A percentile compares a stretch with the other conserved stretches of the same genome.
These are phyloP conservation scores for Eragrostis curvula DNA, from an alignment of 176 grass and related monocot species.

Conservation along the genomic window DNA sequence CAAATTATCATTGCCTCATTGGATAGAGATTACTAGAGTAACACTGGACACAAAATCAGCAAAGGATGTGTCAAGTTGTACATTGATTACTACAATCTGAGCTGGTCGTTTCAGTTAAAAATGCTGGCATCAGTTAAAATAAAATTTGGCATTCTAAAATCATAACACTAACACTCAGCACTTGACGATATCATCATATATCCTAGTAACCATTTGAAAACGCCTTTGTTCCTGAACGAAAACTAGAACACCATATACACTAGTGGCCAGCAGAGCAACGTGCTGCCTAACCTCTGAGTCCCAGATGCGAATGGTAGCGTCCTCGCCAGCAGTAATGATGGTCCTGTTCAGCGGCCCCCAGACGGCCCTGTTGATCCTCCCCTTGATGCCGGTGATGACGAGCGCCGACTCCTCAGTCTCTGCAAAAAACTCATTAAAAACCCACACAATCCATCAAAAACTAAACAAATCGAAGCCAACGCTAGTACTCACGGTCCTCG, in stretches of 20 bases:
- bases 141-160: not conserved
- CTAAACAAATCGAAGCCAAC: not conserved
- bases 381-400: conserved; percentile 73
- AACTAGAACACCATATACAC: not conserved
- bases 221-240: not conserved
- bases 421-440: conserved; percentile 25
- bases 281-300: conserved; percentile 67
- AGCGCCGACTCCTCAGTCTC: conserved; percentile 75
- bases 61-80: not conserved
- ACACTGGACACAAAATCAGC: not conserved
- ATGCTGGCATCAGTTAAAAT: not conserved
- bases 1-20: not conserved
- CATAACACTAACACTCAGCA: not conserved
- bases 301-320: conserved; percentile 83
- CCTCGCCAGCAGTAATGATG: conserved; percentile 91
- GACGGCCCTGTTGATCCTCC: conserved; percentile 91
- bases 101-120: not conserved
- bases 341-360: conserved; percentile 94
- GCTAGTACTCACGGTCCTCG: conserved; percentile 56
- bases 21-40: not conserved
- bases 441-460: not conserved
- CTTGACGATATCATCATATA: no score
- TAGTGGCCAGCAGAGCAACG: not conserved
- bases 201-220: not conserved
- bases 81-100: not conserved